Evolutionary conservation across 352 stramenopile genomes (phyloP), one percentile per base, ranked within the genome.

Genomic region (Phytophthora sp.): DNA sequence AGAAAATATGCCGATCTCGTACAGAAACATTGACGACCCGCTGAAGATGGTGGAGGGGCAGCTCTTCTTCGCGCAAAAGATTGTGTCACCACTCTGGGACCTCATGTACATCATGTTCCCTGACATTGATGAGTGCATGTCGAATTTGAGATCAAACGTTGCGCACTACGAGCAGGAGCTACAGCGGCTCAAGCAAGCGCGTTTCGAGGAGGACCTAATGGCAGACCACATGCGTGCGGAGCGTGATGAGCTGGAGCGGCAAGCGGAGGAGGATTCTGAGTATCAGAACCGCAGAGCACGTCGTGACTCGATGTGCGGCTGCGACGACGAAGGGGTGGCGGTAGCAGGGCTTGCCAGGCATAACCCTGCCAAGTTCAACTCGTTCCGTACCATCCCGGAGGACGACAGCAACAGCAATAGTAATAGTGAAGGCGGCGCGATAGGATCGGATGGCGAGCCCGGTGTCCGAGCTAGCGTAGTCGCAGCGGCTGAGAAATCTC

Each of bases 41-140:
- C 39, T 93, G 24, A 80, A 92, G 54, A 95, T 95, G 87, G 87
- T 95, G 10, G 84, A 93, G 55, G 81, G 87, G 1, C 87, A 95
- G 54, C 83, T 92, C 41, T 95, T 95, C 48, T 95, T 95, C 30
- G 83, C 85, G 6, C 83, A 92, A 61, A 92, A 92, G 56, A 90
- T 95, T 38, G 87, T 95, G 15, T 72, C 74, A 9, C 87, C 87
- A 1, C 71, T 95, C 9, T 95, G 87, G 87, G 72, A 80, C 11
- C 56, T 90, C 38, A 89, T 95, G 73, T 72, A 83, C 32, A 63
- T 82, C 10, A 91, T 94, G 76, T 90, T 95, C 42, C 87, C 87
- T 0, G 72, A 91, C 37, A 66, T 92, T 13, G 71, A 87, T 10
- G 58, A 79, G 21, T 92, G 84, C 46, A 68, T 91, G 43, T 60